Conservation (phyloP, 1,284 basidiomycete species). For the Cutaneotrichosporon dermatis region DNA sequence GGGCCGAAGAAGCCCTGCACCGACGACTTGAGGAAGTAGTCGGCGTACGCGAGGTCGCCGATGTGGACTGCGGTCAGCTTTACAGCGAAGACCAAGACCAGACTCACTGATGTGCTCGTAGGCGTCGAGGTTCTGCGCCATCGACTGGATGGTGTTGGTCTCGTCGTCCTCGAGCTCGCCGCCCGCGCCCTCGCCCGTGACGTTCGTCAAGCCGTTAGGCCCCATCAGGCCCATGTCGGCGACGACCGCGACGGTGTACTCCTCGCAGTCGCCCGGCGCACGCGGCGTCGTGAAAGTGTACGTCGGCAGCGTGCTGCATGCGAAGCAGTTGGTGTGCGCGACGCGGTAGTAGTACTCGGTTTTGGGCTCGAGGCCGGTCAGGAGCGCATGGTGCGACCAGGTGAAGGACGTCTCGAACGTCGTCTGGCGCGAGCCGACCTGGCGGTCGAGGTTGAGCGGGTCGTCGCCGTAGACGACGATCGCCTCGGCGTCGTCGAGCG, state of each 20-base stretch:
- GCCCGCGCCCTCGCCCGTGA: too few relatives aligned
- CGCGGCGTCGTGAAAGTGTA: too few relatives aligned
- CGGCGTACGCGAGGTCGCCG: constrained; percentile 35
- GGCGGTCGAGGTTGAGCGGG: constrained; percentile 20
- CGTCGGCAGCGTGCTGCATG: too few relatives aligned
- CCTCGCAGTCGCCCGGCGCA: too few relatives aligned
- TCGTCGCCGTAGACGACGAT: constrained; percentile 23
- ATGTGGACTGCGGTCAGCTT: constrained; percentile 14
- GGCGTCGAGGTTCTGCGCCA: too few relatives aligned
- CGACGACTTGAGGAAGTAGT: constrained; percentile 31
- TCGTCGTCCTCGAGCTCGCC: too few relatives aligned
- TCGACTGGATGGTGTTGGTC: too few relatives aligned
- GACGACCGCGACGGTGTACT: too few relatives aligned
- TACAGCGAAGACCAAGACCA: background rate
- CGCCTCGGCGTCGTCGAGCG: constrained; percentile 18
- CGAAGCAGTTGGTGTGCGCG: too few relatives aligned
- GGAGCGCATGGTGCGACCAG: constrained; percentile 23
- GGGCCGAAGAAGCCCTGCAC: constrained; percentile 28
- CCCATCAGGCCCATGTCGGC: too few relatives aligned
- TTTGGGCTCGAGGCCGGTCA: background rate
- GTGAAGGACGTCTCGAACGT: constrained; percentile 25
- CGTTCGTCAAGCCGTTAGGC: too few relatives aligned
- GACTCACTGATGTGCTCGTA: background rate
- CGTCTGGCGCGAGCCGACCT: constrained; percentile 13
- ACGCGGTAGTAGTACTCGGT: too few relatives aligned